A percentile compares a stretch with the other conserved stretches of the same genome.
These are phyloP conservation scores for Halophytophthora batemanensis DNA, from an alignment of 352 stramenopile species.

Conservation along the genomic window DNA sequence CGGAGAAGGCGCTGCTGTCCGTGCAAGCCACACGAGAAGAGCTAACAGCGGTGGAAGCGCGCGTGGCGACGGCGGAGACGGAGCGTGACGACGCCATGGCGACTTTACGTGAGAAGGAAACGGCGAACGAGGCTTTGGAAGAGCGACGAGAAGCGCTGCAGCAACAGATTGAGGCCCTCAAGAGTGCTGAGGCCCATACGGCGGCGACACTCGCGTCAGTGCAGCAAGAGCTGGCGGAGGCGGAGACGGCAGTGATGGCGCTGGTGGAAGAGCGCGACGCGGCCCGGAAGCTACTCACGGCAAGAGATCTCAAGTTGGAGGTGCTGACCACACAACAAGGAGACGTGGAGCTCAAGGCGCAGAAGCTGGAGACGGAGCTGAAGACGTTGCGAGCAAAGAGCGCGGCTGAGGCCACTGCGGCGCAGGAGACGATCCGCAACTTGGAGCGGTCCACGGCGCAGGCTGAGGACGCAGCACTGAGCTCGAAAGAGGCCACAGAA, in stretches of 20 bases:
- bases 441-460: constrained; percentile 19
- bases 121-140: constrained; percentile 10
- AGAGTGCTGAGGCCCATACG: constrained; percentile 9
- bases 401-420: constrained; percentile 13
- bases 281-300: constrained; percentile 21
- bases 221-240: constrained; percentile 24
- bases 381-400: constrained; percentile 18
- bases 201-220: constrained; percentile 14
- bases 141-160: constrained; percentile 16
- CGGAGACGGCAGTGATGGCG: constrained; percentile 29
- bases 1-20: constrained; percentile 31
- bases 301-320: constrained; percentile 35
- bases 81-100: constrained; percentile 21
- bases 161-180: constrained; percentile 22
- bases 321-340: constrained; percentile 31
- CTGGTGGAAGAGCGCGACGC: constrained; percentile 32
- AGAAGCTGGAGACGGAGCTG: constrained; percentile 30
- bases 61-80: constrained; percentile 14
- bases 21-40: constrained; percentile 22
- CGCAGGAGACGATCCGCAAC: constrained; percentile 18
- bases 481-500: constrained; percentile 11
- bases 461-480: constrained; percentile 15
- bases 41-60: constrained; percentile 19
- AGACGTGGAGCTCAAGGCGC: constrained; percentile 19
- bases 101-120: constrained; percentile 16